Evolutionary conservation across 2,329 filamentous ascomycete genomes (phyloP).

Genomic region (Dactylellina parvicollis): DNA sequence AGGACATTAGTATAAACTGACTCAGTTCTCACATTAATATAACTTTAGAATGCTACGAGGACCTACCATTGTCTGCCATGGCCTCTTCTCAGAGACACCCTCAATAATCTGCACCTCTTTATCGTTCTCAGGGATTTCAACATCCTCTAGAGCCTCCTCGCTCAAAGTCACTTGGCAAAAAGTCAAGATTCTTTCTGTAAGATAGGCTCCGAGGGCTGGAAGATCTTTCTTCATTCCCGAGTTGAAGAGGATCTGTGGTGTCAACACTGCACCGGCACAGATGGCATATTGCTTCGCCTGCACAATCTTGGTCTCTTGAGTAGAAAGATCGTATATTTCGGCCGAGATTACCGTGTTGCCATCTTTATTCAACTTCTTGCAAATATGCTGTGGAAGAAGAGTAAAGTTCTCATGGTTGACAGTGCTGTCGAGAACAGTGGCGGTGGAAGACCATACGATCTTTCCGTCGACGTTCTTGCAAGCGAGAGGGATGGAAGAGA

Average conservation of each 20-base stretch:
- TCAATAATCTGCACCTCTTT: slow-evolving; percentile 53
- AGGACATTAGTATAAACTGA: too few species aligned
- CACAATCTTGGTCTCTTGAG: slow-evolving; percentile 43
- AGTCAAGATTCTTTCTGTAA: slow-evolving; percentile 57
- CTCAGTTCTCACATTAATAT: too few species aligned
- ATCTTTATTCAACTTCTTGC: slow-evolving; percentile 36
- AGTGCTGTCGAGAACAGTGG: slow-evolving; percentile 53
- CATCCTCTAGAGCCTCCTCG: slow-evolving; percentile 38
- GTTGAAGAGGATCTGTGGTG: slow-evolving; percentile 57
- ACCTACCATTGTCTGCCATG: slow-evolving; percentile 56
- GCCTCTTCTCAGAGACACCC: slow-evolving; percentile 51
- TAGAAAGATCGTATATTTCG: slow-evolving; percentile 49
- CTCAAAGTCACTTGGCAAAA: slow-evolving; percentile 59
- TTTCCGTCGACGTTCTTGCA: slow-evolving; percentile 48
- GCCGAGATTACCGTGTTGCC: slow-evolving; percentile 17
- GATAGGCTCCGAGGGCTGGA: slow-evolving; percentile 55
- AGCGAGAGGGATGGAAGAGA: slow-evolving; percentile 55
- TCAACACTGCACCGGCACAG: slow-evolving; percentile 58
- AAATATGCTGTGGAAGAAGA: slow-evolving; percentile 53
- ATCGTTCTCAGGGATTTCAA: slow-evolving; percentile 28
- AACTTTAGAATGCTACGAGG: neutral
- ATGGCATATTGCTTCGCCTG: slow-evolving; percentile 57
- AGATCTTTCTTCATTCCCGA: slow-evolving; percentile 38
- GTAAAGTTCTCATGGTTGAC: slow-evolving; percentile 40
- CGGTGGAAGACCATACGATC: slow-evolving; percentile 55